A percentile compares a stretch with the other conserved stretches of the same genome.
Conservation (phyloP, 345 rosid genomes). For the Ceriops zippeliana region DNA sequence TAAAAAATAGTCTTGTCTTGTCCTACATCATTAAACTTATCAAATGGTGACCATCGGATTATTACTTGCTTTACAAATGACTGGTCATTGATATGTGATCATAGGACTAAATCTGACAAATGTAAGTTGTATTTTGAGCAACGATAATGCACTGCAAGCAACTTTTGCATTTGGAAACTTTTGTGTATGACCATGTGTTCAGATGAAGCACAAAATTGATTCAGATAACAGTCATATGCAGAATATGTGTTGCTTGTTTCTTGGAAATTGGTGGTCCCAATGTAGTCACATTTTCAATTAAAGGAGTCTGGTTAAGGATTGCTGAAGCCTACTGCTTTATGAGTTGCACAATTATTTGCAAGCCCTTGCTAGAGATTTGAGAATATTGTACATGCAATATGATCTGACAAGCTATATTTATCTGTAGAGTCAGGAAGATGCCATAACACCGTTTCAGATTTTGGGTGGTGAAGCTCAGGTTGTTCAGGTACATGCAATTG, state of each 20-base stretch:
- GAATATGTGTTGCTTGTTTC: background rate
- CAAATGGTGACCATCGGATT: no score
- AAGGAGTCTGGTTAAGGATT: conserved; percentile 8
- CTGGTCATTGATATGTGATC: no score
- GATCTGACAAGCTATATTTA: conserved; percentile 20
- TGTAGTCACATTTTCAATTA: background rate
- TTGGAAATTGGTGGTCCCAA: background rate
- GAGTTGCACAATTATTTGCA: conserved; percentile 7
- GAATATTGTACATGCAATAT: background rate
- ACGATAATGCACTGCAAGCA: no score
- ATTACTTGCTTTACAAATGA: no score
- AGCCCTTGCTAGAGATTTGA: background rate
- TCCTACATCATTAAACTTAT: no score
- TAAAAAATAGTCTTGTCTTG: no score
- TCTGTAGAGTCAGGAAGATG: conserved; percentile 80
- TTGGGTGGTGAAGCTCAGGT: conserved; percentile 99
- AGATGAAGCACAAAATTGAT: background rate
- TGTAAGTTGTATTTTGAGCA: no score
- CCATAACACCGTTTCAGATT: conserved; percentile 80
- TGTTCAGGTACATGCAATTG: conserved; percentile 61
- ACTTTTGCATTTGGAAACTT: no score
- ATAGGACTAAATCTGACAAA: no score
- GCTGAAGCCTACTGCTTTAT: background rate
- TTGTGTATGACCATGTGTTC: no score
- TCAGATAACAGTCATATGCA: background rate